These are phyloP conservation scores for Hypoxylon sp. DNA, from an alignment of 2,329 filamentous ascomycete species.

Conservation along the genomic window DNA sequence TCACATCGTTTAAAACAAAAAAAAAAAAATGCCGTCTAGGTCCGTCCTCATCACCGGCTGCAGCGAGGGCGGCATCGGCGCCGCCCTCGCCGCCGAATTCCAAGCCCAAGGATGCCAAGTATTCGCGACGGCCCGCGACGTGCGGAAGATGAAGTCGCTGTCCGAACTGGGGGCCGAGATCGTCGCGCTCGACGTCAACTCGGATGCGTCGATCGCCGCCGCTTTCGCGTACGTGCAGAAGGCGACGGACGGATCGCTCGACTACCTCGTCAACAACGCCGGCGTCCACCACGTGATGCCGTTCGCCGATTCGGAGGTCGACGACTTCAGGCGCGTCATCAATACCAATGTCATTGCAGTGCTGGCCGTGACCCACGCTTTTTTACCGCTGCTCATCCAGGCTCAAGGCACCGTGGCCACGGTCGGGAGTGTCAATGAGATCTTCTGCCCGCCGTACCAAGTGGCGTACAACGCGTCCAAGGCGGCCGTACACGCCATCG, in stretches of 20 bases:
- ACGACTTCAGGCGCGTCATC: slow-evolving; percentile 43
- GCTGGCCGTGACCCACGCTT: slow-evolving; percentile 53
- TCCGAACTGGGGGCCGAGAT: slow-evolving; percentile 47
- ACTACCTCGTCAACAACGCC: slow-evolving; percentile 52
- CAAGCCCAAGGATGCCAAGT: slow-evolving; percentile 51
- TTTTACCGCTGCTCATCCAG: slow-evolving; percentile 53
- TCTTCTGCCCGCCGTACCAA: slow-evolving; percentile 52
- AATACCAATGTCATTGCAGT: slow-evolving; percentile 53
- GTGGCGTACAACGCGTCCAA: slow-evolving; percentile 54
- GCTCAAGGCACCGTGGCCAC: slow-evolving; percentile 47
- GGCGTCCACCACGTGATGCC: slow-evolving; percentile 48
- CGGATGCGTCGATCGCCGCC: slow-evolving; percentile 46
- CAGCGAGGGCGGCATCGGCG: slow-evolving; percentile 53
- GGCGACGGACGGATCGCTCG: slow-evolving; percentile 39
- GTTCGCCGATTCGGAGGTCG: slow-evolving; percentile 44
- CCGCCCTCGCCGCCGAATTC: slow-evolving; percentile 54
- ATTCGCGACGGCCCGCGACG: slow-evolving; percentile 53
- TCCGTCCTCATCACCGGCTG: slow-evolving; percentile 55
- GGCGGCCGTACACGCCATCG: slow-evolving; percentile 49
- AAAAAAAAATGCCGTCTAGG: slow-evolving; percentile 45
- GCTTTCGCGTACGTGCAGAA: slow-evolving; percentile 39
- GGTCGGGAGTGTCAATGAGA: slow-evolving; percentile 52
- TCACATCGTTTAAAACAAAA: not conserved
- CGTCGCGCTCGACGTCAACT: slow-evolving; percentile 53
- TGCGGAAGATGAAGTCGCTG: slow-evolving; percentile 48